Evolutionary conservation across 2,329 filamentous ascomycete species (phyloP).

Genomic region (Trichophyton schoenleinii): DNA sequence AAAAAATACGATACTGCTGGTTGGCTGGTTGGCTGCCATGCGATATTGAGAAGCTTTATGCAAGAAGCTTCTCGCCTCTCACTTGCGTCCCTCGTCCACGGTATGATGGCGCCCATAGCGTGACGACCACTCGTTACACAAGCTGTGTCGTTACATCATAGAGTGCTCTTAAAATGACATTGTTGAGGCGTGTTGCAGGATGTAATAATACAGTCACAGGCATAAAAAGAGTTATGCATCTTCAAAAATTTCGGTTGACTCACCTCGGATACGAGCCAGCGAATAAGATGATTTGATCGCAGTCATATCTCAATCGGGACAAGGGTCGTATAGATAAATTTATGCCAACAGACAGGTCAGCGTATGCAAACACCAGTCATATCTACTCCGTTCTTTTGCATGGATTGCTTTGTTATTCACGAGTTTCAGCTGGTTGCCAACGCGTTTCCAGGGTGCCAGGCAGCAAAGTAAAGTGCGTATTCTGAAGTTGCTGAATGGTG

Average conservation of each 20-base stretch:
- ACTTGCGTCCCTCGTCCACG: not conserved
- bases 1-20: not conserved
- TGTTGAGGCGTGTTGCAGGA: not conserved
- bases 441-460: not conserved
- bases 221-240: not conserved
- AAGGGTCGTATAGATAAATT: not conserved
- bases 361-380: not conserved
- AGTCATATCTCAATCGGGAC: not conserved
- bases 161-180: not conserved
- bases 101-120: not conserved
- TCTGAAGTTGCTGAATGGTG: not conserved
- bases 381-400: not conserved
- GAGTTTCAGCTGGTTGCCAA: not conserved
- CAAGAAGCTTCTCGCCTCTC: not conserved
- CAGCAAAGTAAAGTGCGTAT: not conserved
- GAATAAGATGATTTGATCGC: not conserved
- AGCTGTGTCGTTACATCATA: not conserved
- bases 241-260: not conserved
- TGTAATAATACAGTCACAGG: not conserved
- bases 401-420: not conserved
- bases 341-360: not conserved
- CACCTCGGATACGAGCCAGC: not conserved
- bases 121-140: not conserved
- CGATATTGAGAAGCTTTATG: not conserved
- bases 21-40: not conserved